These are phyloP conservation scores for Cordyceps pruinosa DNA, from an alignment of 2,329 filamentous ascomycete species.

Conservation along the genomic window DNA sequence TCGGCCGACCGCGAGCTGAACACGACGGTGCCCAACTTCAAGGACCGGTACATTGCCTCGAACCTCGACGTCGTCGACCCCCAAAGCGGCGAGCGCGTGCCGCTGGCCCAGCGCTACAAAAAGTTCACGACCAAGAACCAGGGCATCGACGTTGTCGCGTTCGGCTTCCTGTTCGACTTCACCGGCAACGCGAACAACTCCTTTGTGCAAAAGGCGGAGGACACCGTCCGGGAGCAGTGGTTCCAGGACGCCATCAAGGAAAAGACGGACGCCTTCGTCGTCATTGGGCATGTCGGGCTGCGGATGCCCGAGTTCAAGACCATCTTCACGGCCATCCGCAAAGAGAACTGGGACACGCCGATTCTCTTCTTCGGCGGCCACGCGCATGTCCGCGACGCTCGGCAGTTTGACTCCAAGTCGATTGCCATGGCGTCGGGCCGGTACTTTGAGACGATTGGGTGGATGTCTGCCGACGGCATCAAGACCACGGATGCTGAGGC, in stretches of 20 bases:
- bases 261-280: conserved; percentile 79
- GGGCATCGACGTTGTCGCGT: conserved; percentile 73
- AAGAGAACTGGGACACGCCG: conserved; percentile 69
- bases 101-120: conserved; percentile 74
- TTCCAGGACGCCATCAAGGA: conserved; percentile 81
- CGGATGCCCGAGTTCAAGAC: conserved; percentile 71
- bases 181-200: conserved; percentile 87
- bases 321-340: conserved; percentile 72
- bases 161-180: conserved; percentile 95
- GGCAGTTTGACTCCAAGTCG: conserved; percentile 68
- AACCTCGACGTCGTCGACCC: conserved; percentile 85
- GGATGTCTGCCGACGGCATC: conserved; percentile 74
- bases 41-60: conserved; percentile 74
- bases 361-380: conserved; percentile 93
- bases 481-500: conserved; percentile 25
- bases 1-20: conserved; percentile 73
- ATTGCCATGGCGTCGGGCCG: conserved; percentile 79
- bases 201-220: conserved; percentile 68
- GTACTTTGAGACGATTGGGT: conserved; percentile 93
- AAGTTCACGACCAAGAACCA: conserved; percentile 91
- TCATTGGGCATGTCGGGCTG: conserved; percentile 78
- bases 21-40: conserved; percentile 76
- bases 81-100: conserved; percentile 60
- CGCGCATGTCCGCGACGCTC: conserved; percentile 79
- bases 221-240: conserved; percentile 79